phyloP scores from a whole-genome alignment of 2,329 filamentous ascomycete species.

The Trichoderma arundinaceum region DNA sequence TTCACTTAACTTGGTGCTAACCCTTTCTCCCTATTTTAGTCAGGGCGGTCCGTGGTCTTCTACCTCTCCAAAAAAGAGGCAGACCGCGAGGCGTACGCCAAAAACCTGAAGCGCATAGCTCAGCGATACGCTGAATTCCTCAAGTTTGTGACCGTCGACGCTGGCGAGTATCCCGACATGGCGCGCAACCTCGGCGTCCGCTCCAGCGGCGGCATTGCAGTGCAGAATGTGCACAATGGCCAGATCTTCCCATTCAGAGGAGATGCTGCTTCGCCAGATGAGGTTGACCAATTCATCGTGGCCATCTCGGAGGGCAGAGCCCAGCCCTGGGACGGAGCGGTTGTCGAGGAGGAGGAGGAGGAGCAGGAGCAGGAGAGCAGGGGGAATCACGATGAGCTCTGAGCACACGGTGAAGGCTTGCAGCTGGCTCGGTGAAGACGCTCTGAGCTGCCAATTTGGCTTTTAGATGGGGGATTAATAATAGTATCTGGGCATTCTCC shows the following conservation, averaged over 20 bases:
- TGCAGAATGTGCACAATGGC: slow-evolving; percentile 53
- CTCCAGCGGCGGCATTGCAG: slow-evolving; percentile 43
- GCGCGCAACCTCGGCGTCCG: slow-evolving; percentile 46
- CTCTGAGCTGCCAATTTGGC: background rate
- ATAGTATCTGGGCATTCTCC: too few relatives aligned
- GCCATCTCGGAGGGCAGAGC: slow-evolving; percentile 53
- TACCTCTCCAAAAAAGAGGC: slow-evolving; percentile 38
- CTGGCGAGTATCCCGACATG: slow-evolving; percentile 53
- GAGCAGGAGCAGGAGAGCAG: background rate
- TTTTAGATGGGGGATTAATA: too few relatives aligned
- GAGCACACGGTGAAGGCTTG: background rate
- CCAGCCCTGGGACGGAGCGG: slow-evolving; percentile 43
- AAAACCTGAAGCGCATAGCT: slow-evolving; percentile 49
- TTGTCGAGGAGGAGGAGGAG: background rate
- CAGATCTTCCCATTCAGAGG: slow-evolving; percentile 49
- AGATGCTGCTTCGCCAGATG: slow-evolving; percentile 41
- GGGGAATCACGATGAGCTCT: slow-evolving; percentile 27
- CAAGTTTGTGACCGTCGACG: slow-evolving; percentile 55
- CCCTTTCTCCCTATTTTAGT: slow-evolving; percentile 37
- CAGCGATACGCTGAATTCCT: slow-evolving; percentile 55
- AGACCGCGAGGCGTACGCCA: slow-evolving; percentile 46
- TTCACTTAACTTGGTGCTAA: background rate
- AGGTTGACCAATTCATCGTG: slow-evolving; percentile 51
- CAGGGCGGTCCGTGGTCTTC: slow-evolving; percentile 48
- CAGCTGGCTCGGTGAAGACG: background rate